phyloP scores from a whole-genome alignment of 208 protist species.

The Trichomonas vaginalis region DNA sequence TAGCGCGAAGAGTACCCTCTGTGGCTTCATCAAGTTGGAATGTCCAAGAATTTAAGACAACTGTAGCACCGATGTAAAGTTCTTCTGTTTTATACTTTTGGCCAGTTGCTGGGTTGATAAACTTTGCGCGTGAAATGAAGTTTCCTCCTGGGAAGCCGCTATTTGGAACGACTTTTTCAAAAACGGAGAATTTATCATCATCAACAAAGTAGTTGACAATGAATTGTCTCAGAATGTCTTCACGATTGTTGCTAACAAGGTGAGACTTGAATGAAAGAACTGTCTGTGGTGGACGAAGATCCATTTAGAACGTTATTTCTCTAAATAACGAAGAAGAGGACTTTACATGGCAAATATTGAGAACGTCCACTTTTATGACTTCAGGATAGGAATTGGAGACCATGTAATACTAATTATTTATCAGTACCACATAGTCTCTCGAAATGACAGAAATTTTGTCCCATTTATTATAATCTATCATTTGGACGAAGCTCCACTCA shows the following conservation, averaged over 20 bases:
- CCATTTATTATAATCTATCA: too few relatives aligned
- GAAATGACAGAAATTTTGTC: too few relatives aligned
- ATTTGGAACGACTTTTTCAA: conserved; percentile 7
- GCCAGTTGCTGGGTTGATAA: neutral
- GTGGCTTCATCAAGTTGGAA: neutral
- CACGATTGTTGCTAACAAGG: neutral
- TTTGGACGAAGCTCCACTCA: too few relatives aligned
- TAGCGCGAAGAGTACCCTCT: neutral
- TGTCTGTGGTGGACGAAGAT: neutral
- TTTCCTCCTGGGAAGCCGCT: neutral
- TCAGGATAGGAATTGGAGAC: too few relatives aligned
- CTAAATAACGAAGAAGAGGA: too few relatives aligned
- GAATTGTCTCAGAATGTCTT: neutral
- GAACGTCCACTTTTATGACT: too few relatives aligned
- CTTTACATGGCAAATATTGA: too few relatives aligned
- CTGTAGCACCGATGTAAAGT: neutral
- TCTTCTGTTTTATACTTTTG: neutral
- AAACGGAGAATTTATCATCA: neutral
- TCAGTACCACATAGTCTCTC: too few relatives aligned
- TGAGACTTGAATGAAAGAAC: neutral
- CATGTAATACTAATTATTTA: too few relatives aligned
- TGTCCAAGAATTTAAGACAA: neutral
- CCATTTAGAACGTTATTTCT: too few relatives aligned
- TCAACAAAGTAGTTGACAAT: neutral
- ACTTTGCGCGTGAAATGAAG: neutral